A percentile compares a stretch with the other conserved stretches of the same genome.
These are phyloP conservation scores for Avena insularis DNA, from an alignment of 176 grass and related monocot species.

Conservation along the genomic window DNA sequence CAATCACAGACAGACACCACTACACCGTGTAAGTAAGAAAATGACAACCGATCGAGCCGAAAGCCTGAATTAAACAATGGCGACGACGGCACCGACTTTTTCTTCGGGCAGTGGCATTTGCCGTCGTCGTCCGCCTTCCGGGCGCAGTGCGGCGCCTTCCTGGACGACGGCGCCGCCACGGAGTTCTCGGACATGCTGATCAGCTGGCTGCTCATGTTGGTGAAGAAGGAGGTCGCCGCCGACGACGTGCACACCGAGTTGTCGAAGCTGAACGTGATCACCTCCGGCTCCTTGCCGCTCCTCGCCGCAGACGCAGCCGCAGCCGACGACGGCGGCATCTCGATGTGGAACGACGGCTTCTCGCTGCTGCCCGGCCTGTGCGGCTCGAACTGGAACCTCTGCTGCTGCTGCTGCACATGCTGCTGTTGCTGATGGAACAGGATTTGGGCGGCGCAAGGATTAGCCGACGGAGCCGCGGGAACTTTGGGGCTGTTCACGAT, in stretches of 20 bases:
- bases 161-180: constrained; percentile 26
- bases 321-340: constrained; percentile 35
- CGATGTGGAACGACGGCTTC: constrained; percentile 51
- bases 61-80: not conserved
- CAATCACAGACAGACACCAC: not conserved
- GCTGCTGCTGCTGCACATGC: constrained; percentile 30
- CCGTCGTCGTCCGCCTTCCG: constrained; percentile 42
- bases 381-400: constrained; percentile 51
- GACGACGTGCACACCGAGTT: constrained; percentile 61
- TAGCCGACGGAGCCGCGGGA: not conserved
- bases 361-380: constrained; percentile 34
- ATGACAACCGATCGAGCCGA: too few species aligned
- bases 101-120: constrained; percentile 79
- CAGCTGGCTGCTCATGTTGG: constrained; percentile 52
- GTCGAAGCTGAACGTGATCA: constrained; percentile 73
- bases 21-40: not conserved
- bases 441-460: constrained; percentile 13
- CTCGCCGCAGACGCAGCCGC: not conserved
- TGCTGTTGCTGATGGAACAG: constrained; percentile 37
- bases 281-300: constrained; percentile 46
- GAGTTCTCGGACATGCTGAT: constrained; percentile 59
- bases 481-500: not conserved
- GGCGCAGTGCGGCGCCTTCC: constrained; percentile 32
- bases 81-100: constrained; percentile 48
- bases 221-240: constrained; percentile 61